phyloP scores from a whole-genome alignment of 2,329 filamentous ascomycete genomes.

The Exophiala sideris region DNA sequence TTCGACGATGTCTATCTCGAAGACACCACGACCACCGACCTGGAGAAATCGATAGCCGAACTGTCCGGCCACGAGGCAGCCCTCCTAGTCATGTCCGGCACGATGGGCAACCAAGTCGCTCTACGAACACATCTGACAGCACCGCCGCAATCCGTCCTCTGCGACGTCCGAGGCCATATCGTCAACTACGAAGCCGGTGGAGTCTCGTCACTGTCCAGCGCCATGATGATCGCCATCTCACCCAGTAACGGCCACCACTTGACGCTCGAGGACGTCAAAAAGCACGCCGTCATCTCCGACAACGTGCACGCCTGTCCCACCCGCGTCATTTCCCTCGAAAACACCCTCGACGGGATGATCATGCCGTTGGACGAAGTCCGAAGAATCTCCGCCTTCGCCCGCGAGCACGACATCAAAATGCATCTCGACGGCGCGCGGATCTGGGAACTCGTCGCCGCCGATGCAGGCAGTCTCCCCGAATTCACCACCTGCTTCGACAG shows the following conservation, averaged over 20 bases:
- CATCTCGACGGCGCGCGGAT: slow-evolving; percentile 78
- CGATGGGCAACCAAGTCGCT: slow-evolving; percentile 90
- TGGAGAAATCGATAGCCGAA: slow-evolving; percentile 71
- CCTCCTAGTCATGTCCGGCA: slow-evolving; percentile 81
- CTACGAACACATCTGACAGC: slow-evolving; percentile 73
- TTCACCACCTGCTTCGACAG: slow-evolving; percentile 69
- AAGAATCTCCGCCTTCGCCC: slow-evolving; percentile 68
- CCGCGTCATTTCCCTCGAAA: slow-evolving; percentile 76
- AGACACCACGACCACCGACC: slow-evolving; percentile 70
- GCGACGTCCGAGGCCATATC: slow-evolving; percentile 76
- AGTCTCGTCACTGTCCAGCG: slow-evolving; percentile 67
- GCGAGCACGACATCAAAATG: slow-evolving; percentile 61
- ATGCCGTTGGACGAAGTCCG: slow-evolving; percentile 70
- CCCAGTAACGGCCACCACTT: slow-evolving; percentile 70
- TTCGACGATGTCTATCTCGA: slow-evolving; percentile 81
- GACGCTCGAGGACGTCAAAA: slow-evolving; percentile 71
- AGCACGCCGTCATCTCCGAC: slow-evolving; percentile 61
- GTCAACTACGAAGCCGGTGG: slow-evolving; percentile 64
- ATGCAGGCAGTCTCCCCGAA: slow-evolving; percentile 63
- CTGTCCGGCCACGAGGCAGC: slow-evolving; percentile 73
- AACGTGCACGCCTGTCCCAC: slow-evolving; percentile 79
- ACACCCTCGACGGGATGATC: slow-evolving; percentile 75
- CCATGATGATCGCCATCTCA: slow-evolving; percentile 63
- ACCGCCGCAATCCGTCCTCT: slow-evolving; percentile 76
- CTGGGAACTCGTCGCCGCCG: slow-evolving; percentile 75